Evolutionary conservation across 2,329 filamentous ascomycete species (phyloP), one percentile per base, ranked within the genome.

Genomic region (Alternaria dauci): DNA sequence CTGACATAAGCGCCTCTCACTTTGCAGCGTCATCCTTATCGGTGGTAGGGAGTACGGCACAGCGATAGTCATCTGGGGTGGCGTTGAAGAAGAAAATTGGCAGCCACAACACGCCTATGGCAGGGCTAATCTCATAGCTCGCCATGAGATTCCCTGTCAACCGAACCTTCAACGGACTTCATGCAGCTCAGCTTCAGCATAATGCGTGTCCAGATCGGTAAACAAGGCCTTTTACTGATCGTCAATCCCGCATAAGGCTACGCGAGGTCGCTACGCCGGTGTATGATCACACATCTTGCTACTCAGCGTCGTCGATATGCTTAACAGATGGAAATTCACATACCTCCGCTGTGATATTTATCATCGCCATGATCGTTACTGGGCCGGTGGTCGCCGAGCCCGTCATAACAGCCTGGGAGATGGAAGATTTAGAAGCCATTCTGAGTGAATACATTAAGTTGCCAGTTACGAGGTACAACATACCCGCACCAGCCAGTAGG

Each of bases 121-220:
- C 16, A 7, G 5, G 1, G 14, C 8, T 14, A 2, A 12, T n/a
- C 4, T n/a, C 6, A 36, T 5, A 1, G 34, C 3, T 2, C 5
- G 14, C 14, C 4, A 7, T 36, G 5, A n/a, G 34, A 5, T 14
- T 14, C 34, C 1, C 34, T 36, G 2, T 1, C 34, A 36, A 14
- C 14, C 6, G 14, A 14, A 36, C 3, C 32, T 14, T 34, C 14
- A 5, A 34, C 12, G 14, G 9, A 14, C 32, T 14, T 34, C 32
- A 32, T 12, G 30, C 8, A 32, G 9, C 12, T 34, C 14, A 1
- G 12, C 2, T 14, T 34, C 32, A 12, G 12, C 12, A 34, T 1
- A 5, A 4, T 0, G 4, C 32, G 5, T 11, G 11, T 34, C 2
- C 32, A 2, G 1, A 30, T 34, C 1, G 2, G 14, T 14, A 34